phyloP scores from a whole-genome alignment of 2,329 filamentous ascomycete genomes.

The Aspergillus cejpii region DNA sequence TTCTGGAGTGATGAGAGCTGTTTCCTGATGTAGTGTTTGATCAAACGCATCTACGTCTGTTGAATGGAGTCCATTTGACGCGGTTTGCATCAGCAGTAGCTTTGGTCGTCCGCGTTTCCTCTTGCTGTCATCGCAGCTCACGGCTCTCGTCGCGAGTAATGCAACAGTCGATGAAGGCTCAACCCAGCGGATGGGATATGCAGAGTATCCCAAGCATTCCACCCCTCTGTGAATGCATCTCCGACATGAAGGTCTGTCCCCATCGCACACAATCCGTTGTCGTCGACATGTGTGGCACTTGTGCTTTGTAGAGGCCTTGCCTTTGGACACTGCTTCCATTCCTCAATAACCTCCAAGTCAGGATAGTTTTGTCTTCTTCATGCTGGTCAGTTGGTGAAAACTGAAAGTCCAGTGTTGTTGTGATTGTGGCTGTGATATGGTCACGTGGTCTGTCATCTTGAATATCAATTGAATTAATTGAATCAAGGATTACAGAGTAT shows the following conservation, averaged over 20 bases:
- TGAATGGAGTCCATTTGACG: neutral
- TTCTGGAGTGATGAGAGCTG: neutral
- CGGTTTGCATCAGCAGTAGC: neutral
- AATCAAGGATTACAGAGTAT: too few relatives aligned
- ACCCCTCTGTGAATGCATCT: neutral
- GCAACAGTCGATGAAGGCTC: neutral
- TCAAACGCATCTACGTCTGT: neutral
- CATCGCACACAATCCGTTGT: neutral
- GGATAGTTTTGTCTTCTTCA: too few relatives aligned
- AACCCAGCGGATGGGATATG: neutral
- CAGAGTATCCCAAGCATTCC: neutral
- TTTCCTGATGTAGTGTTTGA: neutral
- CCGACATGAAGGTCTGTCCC: neutral
- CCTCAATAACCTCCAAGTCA: too few relatives aligned
- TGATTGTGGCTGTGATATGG: too few relatives aligned
- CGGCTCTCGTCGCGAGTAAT: neutral
- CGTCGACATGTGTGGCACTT: neutral
- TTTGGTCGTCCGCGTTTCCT: neutral
- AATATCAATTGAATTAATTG: too few relatives aligned
- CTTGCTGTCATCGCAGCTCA: too few relatives aligned
- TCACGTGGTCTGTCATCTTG: too few relatives aligned
- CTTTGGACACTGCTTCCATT: too few relatives aligned
- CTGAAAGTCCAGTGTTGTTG: too few relatives aligned
- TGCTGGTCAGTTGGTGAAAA: too few relatives aligned
- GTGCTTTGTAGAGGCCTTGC: neutral